Conservation (phyloP, 73 alveolate genomes). For the Blepharisma stoltei region DNA sequence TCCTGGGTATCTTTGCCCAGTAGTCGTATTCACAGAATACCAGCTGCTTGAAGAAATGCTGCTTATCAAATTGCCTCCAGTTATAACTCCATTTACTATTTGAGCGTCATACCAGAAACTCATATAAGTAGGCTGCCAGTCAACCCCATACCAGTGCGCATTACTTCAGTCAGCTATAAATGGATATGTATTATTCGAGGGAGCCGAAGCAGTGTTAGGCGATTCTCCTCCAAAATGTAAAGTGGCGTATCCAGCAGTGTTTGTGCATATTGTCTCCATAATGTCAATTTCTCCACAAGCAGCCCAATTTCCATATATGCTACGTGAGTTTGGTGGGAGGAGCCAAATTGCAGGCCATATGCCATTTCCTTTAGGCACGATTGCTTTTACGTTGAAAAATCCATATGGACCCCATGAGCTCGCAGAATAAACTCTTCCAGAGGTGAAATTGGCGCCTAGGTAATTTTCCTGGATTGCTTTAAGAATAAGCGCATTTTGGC, state of each 20-base stretch:
- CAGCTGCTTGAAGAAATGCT: background rate
- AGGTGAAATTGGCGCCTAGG: background rate
- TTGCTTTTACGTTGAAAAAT: slow-evolving; percentile 12
- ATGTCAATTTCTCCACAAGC: slow-evolving; percentile 38
- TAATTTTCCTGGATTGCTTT: slow-evolving; percentile 14
- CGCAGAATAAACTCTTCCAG: slow-evolving; percentile 13
- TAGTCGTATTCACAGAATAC: background rate
- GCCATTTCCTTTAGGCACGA: slow-evolving; percentile 33
- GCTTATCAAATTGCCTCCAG: background rate
- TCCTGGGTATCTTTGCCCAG: background rate
- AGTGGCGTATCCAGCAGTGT: slow-evolving; percentile 4
- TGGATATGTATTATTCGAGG: background rate
- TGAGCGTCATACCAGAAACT: slow-evolving; percentile 28
- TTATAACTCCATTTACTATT: slow-evolving; percentile 25
- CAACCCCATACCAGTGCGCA: slow-evolving; percentile 24
- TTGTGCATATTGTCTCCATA: slow-evolving; percentile 18
- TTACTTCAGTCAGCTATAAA: slow-evolving; percentile 23
- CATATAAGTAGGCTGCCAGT: slow-evolving; percentile 19
- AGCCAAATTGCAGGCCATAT: slow-evolving; percentile 34
- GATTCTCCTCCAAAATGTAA: slow-evolving; percentile 34
- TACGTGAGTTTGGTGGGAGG: background rate
- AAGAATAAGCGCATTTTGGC: background rate
- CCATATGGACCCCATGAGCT: slow-evolving; percentile 31
- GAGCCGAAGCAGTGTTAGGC: background rate
- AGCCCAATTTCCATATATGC: slow-evolving; percentile 27